Conservation (phyloP, 352 stramenopile genomes). For the Pythium scleroteichum region DNA sequence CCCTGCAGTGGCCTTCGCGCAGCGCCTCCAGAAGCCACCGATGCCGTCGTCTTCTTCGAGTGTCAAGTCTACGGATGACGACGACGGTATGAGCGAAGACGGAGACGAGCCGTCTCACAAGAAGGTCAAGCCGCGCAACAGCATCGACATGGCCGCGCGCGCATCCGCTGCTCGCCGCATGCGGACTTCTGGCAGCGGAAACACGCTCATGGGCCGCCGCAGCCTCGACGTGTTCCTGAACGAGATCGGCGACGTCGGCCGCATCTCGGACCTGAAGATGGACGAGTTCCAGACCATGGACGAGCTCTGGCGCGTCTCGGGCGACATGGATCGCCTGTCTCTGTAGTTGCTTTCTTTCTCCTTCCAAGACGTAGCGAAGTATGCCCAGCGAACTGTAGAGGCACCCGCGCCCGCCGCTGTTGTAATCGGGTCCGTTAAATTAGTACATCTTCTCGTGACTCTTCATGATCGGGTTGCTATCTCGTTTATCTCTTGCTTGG, state of each 20-base stretch:
- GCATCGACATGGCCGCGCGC: slow-evolving; percentile 69
- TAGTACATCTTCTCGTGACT: slow-evolving; percentile 22
- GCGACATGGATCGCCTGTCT: slow-evolving; percentile 81
- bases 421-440: slow-evolving; percentile 24
- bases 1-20: slow-evolving; percentile 50
- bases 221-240: slow-evolving; percentile 81
- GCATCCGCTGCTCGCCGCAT: slow-evolving; percentile 66
- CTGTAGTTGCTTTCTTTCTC: slow-evolving; percentile 35
- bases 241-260: slow-evolving; percentile 74
- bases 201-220: slow-evolving; percentile 50
- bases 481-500: slow-evolving; percentile 4
- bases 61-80: slow-evolving; percentile 43
- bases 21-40: slow-evolving; percentile 44
- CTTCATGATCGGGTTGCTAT: slow-evolving; percentile 11
- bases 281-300: slow-evolving; percentile 83
- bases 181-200: slow-evolving; percentile 57
- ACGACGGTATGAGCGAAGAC: slow-evolving; percentile 43
- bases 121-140: slow-evolving; percentile 72
- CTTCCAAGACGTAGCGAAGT: slow-evolving; percentile 5
- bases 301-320: slow-evolving; percentile 83
- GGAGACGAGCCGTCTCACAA: slow-evolving; percentile 68
- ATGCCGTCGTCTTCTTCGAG: slow-evolving; percentile 32
- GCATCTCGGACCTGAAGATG: slow-evolving; percentile 86
- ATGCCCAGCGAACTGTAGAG: neutral
- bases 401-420: neutral